Evolutionary conservation across 345 rosid genomes (phyloP), one percentile per base, ranked within the genome.

Genomic region (Turritis glabra): DNA sequence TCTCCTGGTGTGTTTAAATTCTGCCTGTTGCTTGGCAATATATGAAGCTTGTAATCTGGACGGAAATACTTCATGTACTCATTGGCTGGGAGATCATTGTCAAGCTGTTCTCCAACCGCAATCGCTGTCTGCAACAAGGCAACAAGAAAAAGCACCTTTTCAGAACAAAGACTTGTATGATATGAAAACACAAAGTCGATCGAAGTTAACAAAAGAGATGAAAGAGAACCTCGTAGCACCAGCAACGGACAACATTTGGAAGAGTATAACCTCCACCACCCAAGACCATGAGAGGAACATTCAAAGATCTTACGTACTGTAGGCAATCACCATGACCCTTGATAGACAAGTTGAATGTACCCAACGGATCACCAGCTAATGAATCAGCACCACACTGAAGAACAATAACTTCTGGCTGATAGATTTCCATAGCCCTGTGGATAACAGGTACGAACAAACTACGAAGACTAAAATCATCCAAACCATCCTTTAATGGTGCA

Each of bases 361-460:
- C 92, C 58, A 84, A 44, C 50, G 10, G 21, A 71, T 69, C 43
- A 78, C 96, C 96, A 46, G 87, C 70, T 51, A 92, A 76, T 15
- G 98, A 92, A 83, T 88, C 96, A 75, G 71, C 92, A 35, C 96
- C 98, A 60, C 96, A 86, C 73, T 90, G 94, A 52, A 88, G 90
- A 83, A 92, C 98, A 71, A 92, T 83, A 0, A 90, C 98, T 81
- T 90, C 96, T 0, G 98, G 96, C 72, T 90, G 91, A 83, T 92
- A 92, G 44, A 90, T 79, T 74, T 92, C 92, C 96, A 92, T 87
- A 32, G 84, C 98, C 66, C 86, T 92, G 25, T 71, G 82, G 55
- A 92, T 80, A 38, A 89, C 72, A 43, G 97, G 92, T 52, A 78
- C 83, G 77, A 92, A 88, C 64, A 92, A 78, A n/a, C 80, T 71